Conservation (phyloP, 179 eudicot species). For the Silene vulgaris region DNA sequence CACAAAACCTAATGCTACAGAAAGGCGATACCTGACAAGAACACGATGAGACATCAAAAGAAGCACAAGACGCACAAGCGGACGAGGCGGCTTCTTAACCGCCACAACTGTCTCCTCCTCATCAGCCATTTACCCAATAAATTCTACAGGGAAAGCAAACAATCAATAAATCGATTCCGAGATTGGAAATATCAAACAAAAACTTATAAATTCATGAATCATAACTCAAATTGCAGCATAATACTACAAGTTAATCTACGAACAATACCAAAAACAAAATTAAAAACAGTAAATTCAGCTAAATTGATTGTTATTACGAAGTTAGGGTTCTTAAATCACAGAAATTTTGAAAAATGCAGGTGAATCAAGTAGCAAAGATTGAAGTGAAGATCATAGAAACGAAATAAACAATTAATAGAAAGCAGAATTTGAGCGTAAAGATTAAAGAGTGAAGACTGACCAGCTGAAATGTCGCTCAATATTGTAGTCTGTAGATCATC, state of each 20-base stretch:
- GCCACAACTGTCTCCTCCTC: constrained; percentile 15
- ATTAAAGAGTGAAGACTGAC: no score
- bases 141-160: not conserved
- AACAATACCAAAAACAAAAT: not conserved
- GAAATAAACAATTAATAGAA: no score
- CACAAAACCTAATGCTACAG: not conserved
- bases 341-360: no score
- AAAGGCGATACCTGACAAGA: constrained; percentile 47
- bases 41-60: constrained; percentile 63
- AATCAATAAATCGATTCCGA: not conserved
- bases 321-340: not conserved
- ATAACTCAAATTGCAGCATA: not conserved
- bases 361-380: no score
- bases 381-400: no score
- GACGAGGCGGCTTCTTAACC: constrained; percentile 46
- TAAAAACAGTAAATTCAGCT: not conserved
- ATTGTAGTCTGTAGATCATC: no score
- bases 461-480: no score
- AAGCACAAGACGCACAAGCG: constrained; percentile 58
- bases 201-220: not conserved
- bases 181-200: no score
- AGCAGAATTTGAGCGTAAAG: no score
- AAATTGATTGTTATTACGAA: not conserved
- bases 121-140: not conserved
- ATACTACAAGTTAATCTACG: not conserved